Conservation (phyloP, 1,139 yeast species). For the Candida sojae region DNA sequence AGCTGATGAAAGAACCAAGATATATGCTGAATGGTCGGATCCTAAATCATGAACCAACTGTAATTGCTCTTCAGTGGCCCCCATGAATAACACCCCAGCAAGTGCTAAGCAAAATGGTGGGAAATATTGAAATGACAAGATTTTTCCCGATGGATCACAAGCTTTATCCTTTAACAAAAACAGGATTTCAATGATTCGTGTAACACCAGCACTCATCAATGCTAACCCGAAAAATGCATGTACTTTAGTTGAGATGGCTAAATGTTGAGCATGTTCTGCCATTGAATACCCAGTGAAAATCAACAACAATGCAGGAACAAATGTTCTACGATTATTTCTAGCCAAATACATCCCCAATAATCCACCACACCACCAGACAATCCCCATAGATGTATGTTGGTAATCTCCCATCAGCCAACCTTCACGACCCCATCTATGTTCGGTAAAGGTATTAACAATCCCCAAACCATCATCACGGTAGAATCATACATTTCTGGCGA, state of each 20-base stretch:
- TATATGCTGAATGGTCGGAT: slow-evolving; percentile 83
- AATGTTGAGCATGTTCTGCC: slow-evolving; percentile 82
- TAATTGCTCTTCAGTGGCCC: slow-evolving; percentile 89
- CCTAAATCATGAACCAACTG: slow-evolving; percentile 68
- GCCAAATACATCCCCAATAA: slow-evolving; percentile 78
- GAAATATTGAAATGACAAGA: slow-evolving; percentile 75
- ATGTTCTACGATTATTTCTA: slow-evolving; percentile 58
- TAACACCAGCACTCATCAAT: slow-evolving; percentile 74
- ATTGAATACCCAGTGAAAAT: slow-evolving; percentile 92
- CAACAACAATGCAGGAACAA: slow-evolving; percentile 77
- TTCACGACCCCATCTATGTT: slow-evolving; percentile 90
- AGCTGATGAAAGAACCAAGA: slow-evolving; percentile 69
- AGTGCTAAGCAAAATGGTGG: slow-evolving; percentile 80
- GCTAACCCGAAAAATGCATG: slow-evolving; percentile 84
- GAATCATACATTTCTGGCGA: slow-evolving; percentile 90
- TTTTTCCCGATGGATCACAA: slow-evolving; percentile 43
- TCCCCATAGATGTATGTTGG: slow-evolving; percentile 95
- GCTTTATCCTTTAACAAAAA: slow-evolving; percentile 64
- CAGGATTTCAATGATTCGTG: slow-evolving; percentile 75
- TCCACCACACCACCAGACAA: slow-evolving; percentile 96
- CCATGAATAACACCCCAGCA: slow-evolving; percentile 83
- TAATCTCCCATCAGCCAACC: slow-evolving; percentile 89
- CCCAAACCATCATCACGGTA: slow-evolving; percentile 81
- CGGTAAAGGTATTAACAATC: slow-evolving; percentile 89
- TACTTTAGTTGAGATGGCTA: slow-evolving; percentile 77